Conservation (phyloP, 2,329 filamentous ascomycete genomes). For the Fusarium sublunatum region DNA sequence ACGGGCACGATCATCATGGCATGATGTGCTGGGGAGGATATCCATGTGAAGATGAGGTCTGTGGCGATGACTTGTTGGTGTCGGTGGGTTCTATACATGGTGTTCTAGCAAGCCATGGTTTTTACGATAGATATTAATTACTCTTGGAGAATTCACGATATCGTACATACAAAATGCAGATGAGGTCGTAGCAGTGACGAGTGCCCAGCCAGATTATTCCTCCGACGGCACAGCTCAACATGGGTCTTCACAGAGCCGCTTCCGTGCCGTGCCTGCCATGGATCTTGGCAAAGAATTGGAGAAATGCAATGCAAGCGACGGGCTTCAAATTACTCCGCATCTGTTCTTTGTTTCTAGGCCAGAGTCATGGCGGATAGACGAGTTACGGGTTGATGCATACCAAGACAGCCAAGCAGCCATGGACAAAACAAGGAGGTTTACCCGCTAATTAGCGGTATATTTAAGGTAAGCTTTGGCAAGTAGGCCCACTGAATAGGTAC, state of each 20-base stretch:
- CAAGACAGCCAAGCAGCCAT: neutral
- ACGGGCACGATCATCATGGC: constrained; percentile 14
- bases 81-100: neutral
- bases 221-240: neutral
- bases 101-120: neutral
- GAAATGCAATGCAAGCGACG: constrained; percentile 7
- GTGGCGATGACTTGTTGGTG: neutral
- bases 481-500: constrained; percentile 8
- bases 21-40: constrained; percentile 1
- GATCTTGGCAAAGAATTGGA: constrained; percentile 17
- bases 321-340: constrained; percentile 15
- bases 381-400: neutral
- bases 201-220: neutral
- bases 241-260: neutral
- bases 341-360: neutral
- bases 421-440: neutral
- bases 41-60: neutral
- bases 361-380: neutral
- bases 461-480: neutral
- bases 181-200: neutral
- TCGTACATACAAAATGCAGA: neutral
- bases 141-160: neutral
- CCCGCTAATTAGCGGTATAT: neutral
- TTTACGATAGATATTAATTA: neutral
- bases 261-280: constrained; percentile 9